Evolutionary conservation across 768 basidiomycete genomes (phyloP).

Genomic region (Mycena venus): DNA sequence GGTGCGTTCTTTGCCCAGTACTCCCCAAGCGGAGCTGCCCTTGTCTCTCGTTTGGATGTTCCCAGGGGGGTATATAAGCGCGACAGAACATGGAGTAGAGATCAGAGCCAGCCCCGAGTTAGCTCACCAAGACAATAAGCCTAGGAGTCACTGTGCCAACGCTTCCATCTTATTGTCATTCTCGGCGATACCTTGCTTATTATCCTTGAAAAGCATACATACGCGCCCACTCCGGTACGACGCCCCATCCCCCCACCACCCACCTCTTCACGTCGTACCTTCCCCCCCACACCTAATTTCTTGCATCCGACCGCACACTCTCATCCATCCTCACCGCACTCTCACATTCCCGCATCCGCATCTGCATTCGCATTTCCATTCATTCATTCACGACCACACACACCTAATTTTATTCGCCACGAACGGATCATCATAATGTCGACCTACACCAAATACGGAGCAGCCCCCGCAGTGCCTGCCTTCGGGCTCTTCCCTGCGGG

Average conservation of each 20-base stretch:
- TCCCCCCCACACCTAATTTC: slow-evolving; percentile 28
- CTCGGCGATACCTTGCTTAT: slow-evolving; percentile 17
- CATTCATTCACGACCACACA: slow-evolving; percentile 31
- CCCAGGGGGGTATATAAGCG: slow-evolving; percentile 25
- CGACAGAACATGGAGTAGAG: neutral
- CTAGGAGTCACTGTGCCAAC: too few relatives aligned
- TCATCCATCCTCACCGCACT: slow-evolving; percentile 7
- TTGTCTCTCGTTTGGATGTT: slow-evolving; percentile 10
- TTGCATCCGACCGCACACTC: neutral
- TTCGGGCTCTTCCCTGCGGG: slow-evolving; percentile 73
- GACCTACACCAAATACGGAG: slow-evolving; percentile 54
- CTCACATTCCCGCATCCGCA: slow-evolving; percentile 1
- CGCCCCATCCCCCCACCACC: slow-evolving; percentile 5
- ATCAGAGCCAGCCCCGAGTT: slow-evolving; percentile 25
- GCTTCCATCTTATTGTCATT: slow-evolving; percentile 25
- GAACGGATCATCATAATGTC: slow-evolving; percentile 55
- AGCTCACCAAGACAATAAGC: slow-evolving; percentile 27
- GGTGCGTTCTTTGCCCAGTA: neutral
- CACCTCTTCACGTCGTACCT: slow-evolving; percentile 18
- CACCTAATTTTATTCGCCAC: slow-evolving; percentile 26
- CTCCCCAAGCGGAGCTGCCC: neutral
- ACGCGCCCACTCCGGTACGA: slow-evolving; percentile 24
- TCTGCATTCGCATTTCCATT: slow-evolving; percentile 12
- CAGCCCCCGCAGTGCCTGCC: slow-evolving; percentile 65
- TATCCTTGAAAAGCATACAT: slow-evolving; percentile 25